These are phyloP conservation scores for Podospora conica DNA, from an alignment of 495 filamentous ascomycete species.

Conservation along the genomic window DNA sequence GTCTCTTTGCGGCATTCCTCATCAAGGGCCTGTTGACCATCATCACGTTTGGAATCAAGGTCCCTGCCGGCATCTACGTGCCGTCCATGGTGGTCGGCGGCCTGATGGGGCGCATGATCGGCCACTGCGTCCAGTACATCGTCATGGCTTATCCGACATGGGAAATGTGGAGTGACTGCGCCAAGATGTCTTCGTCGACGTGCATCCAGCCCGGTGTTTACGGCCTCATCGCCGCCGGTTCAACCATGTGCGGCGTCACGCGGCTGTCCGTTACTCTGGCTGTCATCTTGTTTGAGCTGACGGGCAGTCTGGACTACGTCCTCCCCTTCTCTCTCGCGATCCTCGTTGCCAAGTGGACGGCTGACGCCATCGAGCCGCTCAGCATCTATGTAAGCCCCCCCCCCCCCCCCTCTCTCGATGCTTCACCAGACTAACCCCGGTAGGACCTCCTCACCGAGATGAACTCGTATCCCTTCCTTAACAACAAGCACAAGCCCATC, in stretches of 20 bases:
- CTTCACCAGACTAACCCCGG: neutral
- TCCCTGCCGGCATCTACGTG: slow-evolving; percentile 94
- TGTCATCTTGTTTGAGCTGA: slow-evolving; percentile 93
- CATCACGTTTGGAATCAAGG: slow-evolving; percentile 89
- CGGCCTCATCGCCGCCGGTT: slow-evolving; percentile 87
- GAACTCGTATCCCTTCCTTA: slow-evolving; percentile 93
- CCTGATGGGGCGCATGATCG: slow-evolving; percentile 82
- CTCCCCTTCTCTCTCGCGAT: slow-evolving; percentile 90
- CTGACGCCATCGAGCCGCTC: slow-evolving; percentile 87
- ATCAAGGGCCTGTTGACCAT: slow-evolving; percentile 85
- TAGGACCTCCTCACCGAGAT: slow-evolving; percentile 90
- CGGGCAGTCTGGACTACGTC: slow-evolving; percentile 89
- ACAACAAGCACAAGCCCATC: slow-evolving; percentile 85
- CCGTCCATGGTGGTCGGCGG: slow-evolving; percentile 98
- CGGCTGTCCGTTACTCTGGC: slow-evolving; percentile 88
- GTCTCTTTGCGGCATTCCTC: slow-evolving; percentile 71
- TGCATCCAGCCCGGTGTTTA: slow-evolving; percentile 96
- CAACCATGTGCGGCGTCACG: slow-evolving; percentile 97
- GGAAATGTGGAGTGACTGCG: slow-evolving; percentile 67
- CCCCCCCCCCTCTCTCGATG: neutral
- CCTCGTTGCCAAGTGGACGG: slow-evolving; percentile 94
- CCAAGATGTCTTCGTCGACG: slow-evolving; percentile 59
- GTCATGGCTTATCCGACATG: slow-evolving; percentile 66
- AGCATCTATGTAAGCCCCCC: slow-evolving; percentile 73
- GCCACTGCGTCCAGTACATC: slow-evolving; percentile 78